These are phyloP conservation scores for Prunus padus DNA, from an alignment of 306 rosid species.

Conservation along the genomic window DNA sequence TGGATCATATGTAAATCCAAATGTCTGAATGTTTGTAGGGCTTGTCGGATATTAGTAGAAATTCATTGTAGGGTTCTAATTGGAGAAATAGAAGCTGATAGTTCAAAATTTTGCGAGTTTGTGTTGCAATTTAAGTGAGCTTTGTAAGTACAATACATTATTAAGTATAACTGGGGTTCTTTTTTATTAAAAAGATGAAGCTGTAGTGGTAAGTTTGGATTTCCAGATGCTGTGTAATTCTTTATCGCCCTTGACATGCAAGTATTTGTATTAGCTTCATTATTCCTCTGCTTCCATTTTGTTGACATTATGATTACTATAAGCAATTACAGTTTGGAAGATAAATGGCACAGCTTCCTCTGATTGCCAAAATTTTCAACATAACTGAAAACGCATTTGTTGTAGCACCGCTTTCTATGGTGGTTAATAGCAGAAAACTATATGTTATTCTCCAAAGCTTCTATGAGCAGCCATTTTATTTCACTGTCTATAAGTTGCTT, in stretches of 20 bases:
- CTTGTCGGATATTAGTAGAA: neutral
- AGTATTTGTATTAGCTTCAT: conserved; percentile 1
- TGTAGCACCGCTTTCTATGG: neutral
- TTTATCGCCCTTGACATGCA: neutral
- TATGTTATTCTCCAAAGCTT: neutral
- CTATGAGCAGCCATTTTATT: neutral
- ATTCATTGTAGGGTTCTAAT: neutral
- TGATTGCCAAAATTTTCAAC: neutral
- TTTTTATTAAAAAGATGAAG: neutral
- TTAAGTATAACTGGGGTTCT: neutral
- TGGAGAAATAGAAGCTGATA: neutral
- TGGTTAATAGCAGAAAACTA: neutral
- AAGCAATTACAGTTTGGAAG: neutral
- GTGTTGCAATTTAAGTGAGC: neutral
- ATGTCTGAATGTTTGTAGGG: neutral
- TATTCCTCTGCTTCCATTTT: conserved; percentile 4
- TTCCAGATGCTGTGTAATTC: conserved; percentile 4
- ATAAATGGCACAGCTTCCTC: neutral
- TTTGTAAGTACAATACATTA: neutral
- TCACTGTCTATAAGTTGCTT: neutral
- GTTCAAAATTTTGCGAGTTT: neutral
- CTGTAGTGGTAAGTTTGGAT: neutral
- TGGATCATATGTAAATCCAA: neutral
- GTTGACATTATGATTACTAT: neutral
- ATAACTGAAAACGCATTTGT: neutral